These are phyloP conservation scores for Radiomyces spectabilis DNA, from an alignment of 192 early-diverging fungal species.

Conservation along the genomic window DNA sequence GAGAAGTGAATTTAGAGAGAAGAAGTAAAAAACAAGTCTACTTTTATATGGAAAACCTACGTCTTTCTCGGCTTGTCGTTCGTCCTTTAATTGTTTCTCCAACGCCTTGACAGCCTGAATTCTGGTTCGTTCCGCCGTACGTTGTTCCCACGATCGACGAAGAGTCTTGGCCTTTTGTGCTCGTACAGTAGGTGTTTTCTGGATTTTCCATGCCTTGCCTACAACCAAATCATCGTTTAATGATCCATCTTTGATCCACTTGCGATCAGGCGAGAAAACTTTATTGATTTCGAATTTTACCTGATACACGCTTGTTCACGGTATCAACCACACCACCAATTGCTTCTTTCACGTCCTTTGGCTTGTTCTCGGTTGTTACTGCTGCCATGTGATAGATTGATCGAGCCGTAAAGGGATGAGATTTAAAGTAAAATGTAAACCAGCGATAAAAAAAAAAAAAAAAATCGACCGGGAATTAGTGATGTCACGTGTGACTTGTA, in stretches of 20 bases:
- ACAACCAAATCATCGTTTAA: neutral
- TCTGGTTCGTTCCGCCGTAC: constrained; percentile 38
- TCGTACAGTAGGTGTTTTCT: constrained; percentile 22
- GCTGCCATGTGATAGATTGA: neutral
- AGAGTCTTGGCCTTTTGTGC: constrained; percentile 24
- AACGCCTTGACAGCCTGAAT: constrained; percentile 36
- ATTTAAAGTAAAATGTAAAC: no score
- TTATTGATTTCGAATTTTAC: neutral
- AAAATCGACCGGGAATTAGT: no score
- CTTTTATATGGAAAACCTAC: constrained; percentile 20
- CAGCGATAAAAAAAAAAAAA: no score
- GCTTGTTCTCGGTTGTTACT: neutral
- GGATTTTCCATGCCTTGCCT: constrained; percentile 34
- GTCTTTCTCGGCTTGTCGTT: constrained; percentile 42
- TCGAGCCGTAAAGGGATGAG: no score
- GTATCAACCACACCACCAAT: constrained; percentile 26
- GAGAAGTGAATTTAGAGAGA: neutral
- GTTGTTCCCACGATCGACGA: constrained; percentile 41
- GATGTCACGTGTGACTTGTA: no score
- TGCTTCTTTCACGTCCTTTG: constrained; percentile 9
- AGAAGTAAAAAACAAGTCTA: neutral
- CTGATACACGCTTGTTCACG: constrained; percentile 31
- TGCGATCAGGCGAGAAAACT: no score
- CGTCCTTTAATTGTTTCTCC: constrained; percentile 44
- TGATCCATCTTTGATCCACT: neutral